These are phyloP conservation scores for Salpingoeca rosetta DNA, from an alignment of 78 protist species.

Conservation along the genomic window DNA sequence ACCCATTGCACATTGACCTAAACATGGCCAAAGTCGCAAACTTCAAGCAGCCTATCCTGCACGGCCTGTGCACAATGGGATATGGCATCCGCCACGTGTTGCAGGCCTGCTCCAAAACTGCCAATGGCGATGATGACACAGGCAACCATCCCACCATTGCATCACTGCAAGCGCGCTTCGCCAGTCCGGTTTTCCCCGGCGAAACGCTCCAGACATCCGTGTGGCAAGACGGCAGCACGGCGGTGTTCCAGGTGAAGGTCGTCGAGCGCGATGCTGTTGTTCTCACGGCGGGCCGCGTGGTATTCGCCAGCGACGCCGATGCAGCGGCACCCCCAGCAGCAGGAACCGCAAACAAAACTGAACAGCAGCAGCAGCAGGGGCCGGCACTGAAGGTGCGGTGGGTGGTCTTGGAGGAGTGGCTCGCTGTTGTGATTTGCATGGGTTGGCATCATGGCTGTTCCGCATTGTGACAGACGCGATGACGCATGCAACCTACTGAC, in stretches of 20 bases:
- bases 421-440: too few relatives aligned
- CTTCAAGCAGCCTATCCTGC: slow-evolving; percentile 35
- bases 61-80: slow-evolving; percentile 46
- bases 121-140: too few relatives aligned
- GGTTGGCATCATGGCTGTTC: too few relatives aligned
- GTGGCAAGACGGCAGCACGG: slow-evolving; percentile 7
- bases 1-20: slow-evolving; percentile 39
- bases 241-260: slow-evolving; percentile 3
- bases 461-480: too few relatives aligned
- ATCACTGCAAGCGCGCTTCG: slow-evolving; percentile 20
- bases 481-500: too few relatives aligned
- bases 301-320: background rate
- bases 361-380: too few relatives aligned
- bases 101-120: too few relatives aligned
- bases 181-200: slow-evolving; percentile 36
- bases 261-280: slow-evolving; percentile 12
- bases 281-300: background rate
- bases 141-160: too few relatives aligned
- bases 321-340: background rate
- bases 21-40: slow-evolving; percentile 18
- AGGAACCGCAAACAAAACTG: too few relatives aligned
- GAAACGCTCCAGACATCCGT: slow-evolving; percentile 20
- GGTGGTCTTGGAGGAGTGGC: too few relatives aligned
- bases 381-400: too few relatives aligned
- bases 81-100: slow-evolving; percentile 11